A percentile compares a stretch with the other conserved stretches of the same genome.
Conservation (phyloP, 441 rosid genomes). For the Croton laevigatus region DNA sequence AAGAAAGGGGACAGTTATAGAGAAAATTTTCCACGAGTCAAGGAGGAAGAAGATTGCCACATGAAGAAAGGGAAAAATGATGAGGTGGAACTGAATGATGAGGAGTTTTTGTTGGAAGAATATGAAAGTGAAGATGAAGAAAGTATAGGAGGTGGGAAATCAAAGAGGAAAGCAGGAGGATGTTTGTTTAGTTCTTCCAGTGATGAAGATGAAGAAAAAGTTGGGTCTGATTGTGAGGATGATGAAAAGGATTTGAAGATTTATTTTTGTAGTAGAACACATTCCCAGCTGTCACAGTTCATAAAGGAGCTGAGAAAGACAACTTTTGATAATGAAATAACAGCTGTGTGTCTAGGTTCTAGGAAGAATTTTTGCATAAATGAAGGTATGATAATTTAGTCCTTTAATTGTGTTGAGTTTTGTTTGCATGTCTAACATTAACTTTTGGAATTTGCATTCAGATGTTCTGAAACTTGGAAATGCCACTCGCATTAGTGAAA, state of each 20-base stretch:
- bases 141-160: conserved; percentile 27
- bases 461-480: conserved; percentile 73
- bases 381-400: conserved; percentile 46
- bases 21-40: conserved; percentile 22
- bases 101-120: conserved; percentile 74
- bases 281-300: conserved; percentile 93
- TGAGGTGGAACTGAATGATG: conserved; percentile 40
- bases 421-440: conserved; percentile 19
- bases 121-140: conserved; percentile 76
- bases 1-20: conserved; percentile 25
- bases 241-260: conserved; percentile 48
- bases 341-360: conserved; percentile 72
- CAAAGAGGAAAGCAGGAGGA: conserved; percentile 60
- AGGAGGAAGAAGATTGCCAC: conserved; percentile 24
- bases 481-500: conserved; percentile 63
- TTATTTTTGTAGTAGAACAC: conserved; percentile 90
- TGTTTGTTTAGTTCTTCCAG: conserved; percentile 48
- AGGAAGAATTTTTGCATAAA: conserved; percentile 85
- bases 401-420: not conserved
- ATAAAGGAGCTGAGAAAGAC: conserved; percentile 82
- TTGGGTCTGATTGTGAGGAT: conserved; percentile 34
- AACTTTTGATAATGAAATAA: conserved; percentile 45
- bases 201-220: conserved; percentile 50
- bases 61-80: conserved; percentile 29
- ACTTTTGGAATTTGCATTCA: conserved; percentile 29